phyloP scores from a whole-genome alignment of 345 rosid genomes.

The Salix caprea region DNA sequence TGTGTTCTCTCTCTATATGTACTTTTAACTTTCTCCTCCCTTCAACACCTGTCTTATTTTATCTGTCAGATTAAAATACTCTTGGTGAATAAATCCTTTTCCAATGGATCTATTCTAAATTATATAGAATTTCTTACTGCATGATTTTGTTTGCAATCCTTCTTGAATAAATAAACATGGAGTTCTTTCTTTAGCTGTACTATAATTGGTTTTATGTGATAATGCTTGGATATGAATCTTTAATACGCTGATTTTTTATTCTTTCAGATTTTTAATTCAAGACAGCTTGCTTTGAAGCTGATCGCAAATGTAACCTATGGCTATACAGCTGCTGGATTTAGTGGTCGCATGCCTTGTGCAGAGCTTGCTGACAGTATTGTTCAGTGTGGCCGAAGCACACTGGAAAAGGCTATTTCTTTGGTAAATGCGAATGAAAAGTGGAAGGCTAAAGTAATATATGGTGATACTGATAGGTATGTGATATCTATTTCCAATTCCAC shows the following conservation, averaged over 20 bases:
- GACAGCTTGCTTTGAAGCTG: conserved; percentile 97
- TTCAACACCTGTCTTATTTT: not conserved
- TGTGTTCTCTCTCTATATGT: not conserved
- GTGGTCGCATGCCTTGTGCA: conserved; percentile 99
- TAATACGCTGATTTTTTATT: conserved; percentile 16
- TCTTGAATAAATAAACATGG: conserved; percentile 3
- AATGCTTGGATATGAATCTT: not conserved
- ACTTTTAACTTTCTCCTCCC: not conserved
- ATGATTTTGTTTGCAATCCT: not conserved
- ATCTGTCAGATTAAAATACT: not conserved
- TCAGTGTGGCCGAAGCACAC: conserved; percentile 93
- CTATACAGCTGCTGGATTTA: conserved; percentile 97
- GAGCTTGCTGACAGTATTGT: conserved; percentile 99
- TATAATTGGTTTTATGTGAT: not conserved
- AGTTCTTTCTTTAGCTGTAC: not conserved
- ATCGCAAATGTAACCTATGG: conserved; percentile 98
- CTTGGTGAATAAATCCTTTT: not conserved
- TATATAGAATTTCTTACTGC: not conserved
- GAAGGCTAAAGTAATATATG: conserved; percentile 86
- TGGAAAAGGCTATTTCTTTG: conserved; percentile 80
- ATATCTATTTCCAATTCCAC: not conserved
- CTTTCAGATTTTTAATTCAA: conserved; percentile 88
- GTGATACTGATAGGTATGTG: conserved; percentile 90
- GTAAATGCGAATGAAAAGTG: conserved; percentile 71
- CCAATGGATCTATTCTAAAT: not conserved